Conservation (phyloP, 2,329 filamentous ascomycete genomes). For the Xylariaceae sp. region DNA sequence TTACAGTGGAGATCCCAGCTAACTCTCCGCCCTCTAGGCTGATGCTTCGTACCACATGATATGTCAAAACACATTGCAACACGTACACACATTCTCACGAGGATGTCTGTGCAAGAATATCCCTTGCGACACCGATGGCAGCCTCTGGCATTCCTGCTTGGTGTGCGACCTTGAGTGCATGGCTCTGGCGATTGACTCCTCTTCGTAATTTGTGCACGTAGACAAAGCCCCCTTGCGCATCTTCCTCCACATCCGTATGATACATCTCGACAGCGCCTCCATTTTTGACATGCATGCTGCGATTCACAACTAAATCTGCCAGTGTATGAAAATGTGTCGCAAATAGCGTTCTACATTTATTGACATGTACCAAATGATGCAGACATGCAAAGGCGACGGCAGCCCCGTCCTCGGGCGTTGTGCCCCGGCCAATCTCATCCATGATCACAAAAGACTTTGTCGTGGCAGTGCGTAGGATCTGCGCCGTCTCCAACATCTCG, state of each 20-base stretch:
- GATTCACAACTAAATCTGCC: constrained; percentile 66
- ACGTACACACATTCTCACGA: no score
- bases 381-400: constrained; percentile 88
- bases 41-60: no score
- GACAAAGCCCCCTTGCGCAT: constrained; percentile 65
- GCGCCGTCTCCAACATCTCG: constrained; percentile 95
- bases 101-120: constrained; percentile 45
- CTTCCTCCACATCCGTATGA: constrained; percentile 86
- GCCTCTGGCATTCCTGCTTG: constrained; percentile 76
- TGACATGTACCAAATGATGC: constrained; percentile 74
- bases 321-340: constrained; percentile 92
- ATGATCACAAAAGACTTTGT: constrained; percentile 88
- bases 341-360: constrained; percentile 77
- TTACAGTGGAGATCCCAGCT: neutral
- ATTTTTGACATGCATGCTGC: constrained; percentile 33
- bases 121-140: constrained; percentile 64
- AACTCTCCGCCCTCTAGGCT: constrained; percentile 1
- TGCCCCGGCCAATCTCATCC: constrained; percentile 95
- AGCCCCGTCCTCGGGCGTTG: constrained; percentile 85
- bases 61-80: no score
- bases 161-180: constrained; percentile 90
- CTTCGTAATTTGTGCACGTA: constrained; percentile 79
- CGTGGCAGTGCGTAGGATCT: constrained; percentile 83
- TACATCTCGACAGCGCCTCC: constrained; percentile 61
- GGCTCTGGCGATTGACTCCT: constrained; percentile 81